Evolutionary conservation across 148 eudicot genomes (phyloP).

Genomic region (Nyssa sinensis): DNA sequence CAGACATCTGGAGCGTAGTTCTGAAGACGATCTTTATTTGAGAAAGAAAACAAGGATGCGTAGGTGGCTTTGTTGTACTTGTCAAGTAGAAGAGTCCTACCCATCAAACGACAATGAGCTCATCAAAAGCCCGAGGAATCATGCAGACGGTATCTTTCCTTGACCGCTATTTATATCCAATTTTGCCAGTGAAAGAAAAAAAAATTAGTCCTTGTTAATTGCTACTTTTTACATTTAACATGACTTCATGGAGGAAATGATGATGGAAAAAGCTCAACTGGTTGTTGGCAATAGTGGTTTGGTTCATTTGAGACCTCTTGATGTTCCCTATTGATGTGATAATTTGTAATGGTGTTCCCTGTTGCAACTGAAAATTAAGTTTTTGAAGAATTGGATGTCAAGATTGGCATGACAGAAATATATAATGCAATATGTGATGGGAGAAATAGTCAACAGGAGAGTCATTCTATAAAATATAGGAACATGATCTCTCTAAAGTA

Average conservation of each 20-base stretch:
- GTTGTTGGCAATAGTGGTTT: not conserved
- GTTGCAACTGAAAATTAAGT: not conserved
- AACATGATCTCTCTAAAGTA: not conserved
- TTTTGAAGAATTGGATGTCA: not conserved
- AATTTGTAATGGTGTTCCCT: not conserved
- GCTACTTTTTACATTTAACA: not conserved
- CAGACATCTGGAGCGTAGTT: slow-evolving; percentile 48
- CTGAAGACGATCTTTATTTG: slow-evolving; percentile 55
- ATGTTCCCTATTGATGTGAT: not conserved
- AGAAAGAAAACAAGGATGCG: slow-evolving; percentile 80
- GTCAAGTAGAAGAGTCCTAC: slow-evolving; percentile 76
- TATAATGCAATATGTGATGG: not conserved
- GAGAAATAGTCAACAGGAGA: not conserved
- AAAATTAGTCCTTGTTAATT: not conserved
- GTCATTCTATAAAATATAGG: not conserved
- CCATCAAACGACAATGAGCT: slow-evolving; percentile 56
- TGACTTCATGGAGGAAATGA: not conserved
- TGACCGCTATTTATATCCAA: not conserved
- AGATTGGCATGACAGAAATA: not conserved
- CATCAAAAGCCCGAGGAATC: slow-evolving; percentile 54
- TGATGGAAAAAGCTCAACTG: not conserved
- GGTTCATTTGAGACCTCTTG: not conserved
- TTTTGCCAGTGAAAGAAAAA: not conserved
- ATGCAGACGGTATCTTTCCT: slow-evolving; percentile 56
- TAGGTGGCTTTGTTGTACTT: slow-evolving; percentile 90